Evolutionary conservation across 371 early-diverging fungal species (phyloP).

Genomic region (Smittium mucronatum): DNA sequence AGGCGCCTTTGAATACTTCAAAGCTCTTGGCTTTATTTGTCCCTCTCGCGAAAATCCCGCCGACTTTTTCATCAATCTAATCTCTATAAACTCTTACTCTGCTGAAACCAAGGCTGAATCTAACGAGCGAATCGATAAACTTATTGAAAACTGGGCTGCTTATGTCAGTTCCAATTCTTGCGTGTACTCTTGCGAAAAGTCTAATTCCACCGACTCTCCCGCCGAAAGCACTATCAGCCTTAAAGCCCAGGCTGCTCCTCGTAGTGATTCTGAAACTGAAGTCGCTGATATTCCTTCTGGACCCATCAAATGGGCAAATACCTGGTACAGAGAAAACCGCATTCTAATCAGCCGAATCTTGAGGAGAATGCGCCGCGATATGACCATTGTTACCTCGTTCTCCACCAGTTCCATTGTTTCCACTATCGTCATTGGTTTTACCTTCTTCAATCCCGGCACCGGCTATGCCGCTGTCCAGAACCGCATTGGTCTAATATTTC

Average conservation of each 20-base stretch:
- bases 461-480: conserved; percentile 24
- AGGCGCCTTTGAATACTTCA: conserved; percentile 38
- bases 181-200: not conserved
- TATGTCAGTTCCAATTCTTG: not conserved
- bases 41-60: conserved; percentile 39
- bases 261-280: too few relatives aligned
- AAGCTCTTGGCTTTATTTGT: conserved; percentile 39
- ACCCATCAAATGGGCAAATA: not conserved
- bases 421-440: conserved; percentile 23
- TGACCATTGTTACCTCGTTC: conserved; percentile 16
- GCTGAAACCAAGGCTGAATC: conserved; percentile 16
- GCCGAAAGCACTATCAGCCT: too few relatives aligned
- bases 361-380: conserved; percentile 20
- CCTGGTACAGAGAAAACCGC: conserved; percentile 15
- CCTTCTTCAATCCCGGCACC: conserved; percentile 26
- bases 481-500: conserved; percentile 27
- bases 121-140: conserved; percentile 19
- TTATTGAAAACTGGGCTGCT: conserved; percentile 27
- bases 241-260: not conserved
- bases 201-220: not conserved
- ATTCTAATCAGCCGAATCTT: conserved; percentile 23
- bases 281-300: not conserved
- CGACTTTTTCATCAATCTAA: conserved; percentile 44
- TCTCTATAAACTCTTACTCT: conserved; percentile 24
- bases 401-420: conserved; percentile 15